These are phyloP conservation scores for Coemansia sp. DNA, from an alignment of 371 early-diverging fungal species.

Conservation along the genomic window DNA sequence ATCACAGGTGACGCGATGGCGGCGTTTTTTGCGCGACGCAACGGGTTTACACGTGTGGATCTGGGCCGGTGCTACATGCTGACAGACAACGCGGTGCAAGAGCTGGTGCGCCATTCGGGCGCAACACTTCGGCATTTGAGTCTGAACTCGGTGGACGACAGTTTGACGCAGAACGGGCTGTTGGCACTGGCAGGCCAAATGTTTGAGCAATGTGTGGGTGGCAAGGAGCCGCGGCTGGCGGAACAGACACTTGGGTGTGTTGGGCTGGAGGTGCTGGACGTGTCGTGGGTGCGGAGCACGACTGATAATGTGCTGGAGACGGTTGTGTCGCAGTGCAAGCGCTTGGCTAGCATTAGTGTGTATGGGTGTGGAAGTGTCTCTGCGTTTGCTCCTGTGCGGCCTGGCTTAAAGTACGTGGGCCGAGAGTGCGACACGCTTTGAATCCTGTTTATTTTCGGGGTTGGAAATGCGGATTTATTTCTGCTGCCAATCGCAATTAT, in stretches of 20 bases:
- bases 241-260: conserved; percentile 49
- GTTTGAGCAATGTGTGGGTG: not conserved
- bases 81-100: conserved; percentile 60
- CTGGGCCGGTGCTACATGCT: conserved; percentile 57
- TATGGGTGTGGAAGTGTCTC: conserved; percentile 73
- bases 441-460: no score
- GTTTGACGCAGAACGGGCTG: conserved; percentile 59
- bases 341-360: conserved; percentile 58
- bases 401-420: conserved; percentile 59
- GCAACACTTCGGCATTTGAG: conserved; percentile 57
- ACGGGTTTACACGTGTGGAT: conserved; percentile 30
- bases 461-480: no score
- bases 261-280: conserved; percentile 59
- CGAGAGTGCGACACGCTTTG: conserved; percentile 61
- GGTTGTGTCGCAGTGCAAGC: conserved; percentile 54
- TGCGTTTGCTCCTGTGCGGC: conserved; percentile 56
- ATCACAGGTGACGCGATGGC: conserved; percentile 64
- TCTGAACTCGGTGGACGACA: conserved; percentile 73
- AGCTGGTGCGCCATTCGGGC: conserved; percentile 64
- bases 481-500: no score
- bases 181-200: conserved; percentile 52
- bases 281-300: conserved; percentile 72
- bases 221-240: not conserved
- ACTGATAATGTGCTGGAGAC: conserved; percentile 67
- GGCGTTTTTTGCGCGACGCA: conserved; percentile 52